A percentile compares a stretch with the other conserved stretches of the same genome.
These are phyloP conservation scores for Cyberlindnera mrakii DNA, from an alignment of 805 yeast genomes.

Conservation along the genomic window DNA sequence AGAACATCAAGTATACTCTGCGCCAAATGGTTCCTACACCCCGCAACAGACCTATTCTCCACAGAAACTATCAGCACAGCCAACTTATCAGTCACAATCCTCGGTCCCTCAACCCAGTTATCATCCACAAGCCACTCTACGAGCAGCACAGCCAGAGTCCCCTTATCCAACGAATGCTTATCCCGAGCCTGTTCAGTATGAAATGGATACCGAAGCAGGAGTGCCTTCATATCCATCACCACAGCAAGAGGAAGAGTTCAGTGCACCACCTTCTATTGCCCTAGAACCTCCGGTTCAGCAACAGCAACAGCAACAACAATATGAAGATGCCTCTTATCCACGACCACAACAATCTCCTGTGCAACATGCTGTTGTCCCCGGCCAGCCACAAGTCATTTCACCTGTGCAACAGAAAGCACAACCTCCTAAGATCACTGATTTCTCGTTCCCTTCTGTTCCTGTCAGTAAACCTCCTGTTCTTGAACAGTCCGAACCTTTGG, in stretches of 20 bases:
- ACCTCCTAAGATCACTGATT: slow-evolving; percentile 25
- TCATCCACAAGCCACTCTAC: slow-evolving; percentile 1
- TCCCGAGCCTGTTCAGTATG: slow-evolving; percentile 3
- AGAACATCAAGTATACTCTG: slow-evolving; percentile 4
- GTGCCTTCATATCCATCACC: slow-evolving; percentile 6
- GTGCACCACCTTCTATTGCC: slow-evolving; percentile 14
- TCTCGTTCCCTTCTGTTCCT: slow-evolving; percentile 38
- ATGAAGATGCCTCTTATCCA: slow-evolving; percentile 8
- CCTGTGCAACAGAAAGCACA: slow-evolving; percentile 3
- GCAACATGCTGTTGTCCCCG: neutral
- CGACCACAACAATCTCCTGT: slow-evolving; percentile 1
- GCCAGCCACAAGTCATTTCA: slow-evolving; percentile 8
- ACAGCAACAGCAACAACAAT: slow-evolving; percentile 6
- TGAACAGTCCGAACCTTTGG: slow-evolving; percentile 1
- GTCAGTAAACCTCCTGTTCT: slow-evolving; percentile 19
- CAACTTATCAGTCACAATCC: slow-evolving; percentile 5
- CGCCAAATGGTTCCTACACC: neutral
- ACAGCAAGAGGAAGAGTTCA: slow-evolving; percentile 17
- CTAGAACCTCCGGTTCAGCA: slow-evolving; percentile 5
- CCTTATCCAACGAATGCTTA: slow-evolving; percentile 11
- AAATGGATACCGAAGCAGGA: slow-evolving; percentile 1
- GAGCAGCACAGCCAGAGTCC: slow-evolving; percentile 4
- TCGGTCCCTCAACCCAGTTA: slow-evolving; percentile 1
- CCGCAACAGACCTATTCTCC: slow-evolving; percentile 5
- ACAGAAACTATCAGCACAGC: slow-evolving; percentile 2